phyloP scores from a whole-genome alignment of 1,284 basidiomycete genomes.

The Cutaneotrichosporon sp. region DNA sequence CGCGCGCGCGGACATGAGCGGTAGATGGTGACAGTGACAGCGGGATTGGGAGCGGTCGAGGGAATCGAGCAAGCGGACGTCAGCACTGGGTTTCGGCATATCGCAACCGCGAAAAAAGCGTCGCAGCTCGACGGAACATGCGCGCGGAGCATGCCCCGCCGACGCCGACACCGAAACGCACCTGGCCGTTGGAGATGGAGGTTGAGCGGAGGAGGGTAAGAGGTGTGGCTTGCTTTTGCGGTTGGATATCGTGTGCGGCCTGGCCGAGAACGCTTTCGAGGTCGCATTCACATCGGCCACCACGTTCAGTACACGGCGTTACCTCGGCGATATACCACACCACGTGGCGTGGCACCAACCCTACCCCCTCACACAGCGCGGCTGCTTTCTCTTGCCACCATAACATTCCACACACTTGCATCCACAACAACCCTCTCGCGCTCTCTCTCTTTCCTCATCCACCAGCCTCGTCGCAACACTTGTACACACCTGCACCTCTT shows the following conservation, averaged over 20 bases:
- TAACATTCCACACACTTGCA: background rate
- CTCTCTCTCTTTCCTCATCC: background rate
- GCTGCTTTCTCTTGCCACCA: constrained; percentile 10
- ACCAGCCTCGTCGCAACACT: no score
- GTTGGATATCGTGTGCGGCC: background rate
- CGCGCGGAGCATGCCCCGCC: no score
- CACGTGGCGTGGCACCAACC: constrained; percentile 3
- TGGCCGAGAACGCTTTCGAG: background rate
- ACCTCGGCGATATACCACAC: background rate
- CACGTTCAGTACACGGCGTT: background rate
- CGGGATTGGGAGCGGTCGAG: no score
- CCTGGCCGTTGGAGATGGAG: background rate
- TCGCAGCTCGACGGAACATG: no score
- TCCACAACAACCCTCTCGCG: constrained; percentile 2
- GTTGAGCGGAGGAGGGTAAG: background rate
- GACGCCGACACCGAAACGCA: background rate
- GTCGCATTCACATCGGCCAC: background rate
- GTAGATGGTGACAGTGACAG: no score
- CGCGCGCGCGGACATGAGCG: no score
- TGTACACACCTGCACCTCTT: no score
- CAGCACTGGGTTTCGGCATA: background rate
- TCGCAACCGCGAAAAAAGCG: no score
- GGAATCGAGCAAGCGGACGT: background rate
- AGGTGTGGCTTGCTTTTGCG: background rate
- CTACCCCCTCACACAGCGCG: constrained; percentile 5